Evolutionary conservation across 2,329 filamentous ascomycete species (phyloP).

Genomic region (Daldinia sp.): DNA sequence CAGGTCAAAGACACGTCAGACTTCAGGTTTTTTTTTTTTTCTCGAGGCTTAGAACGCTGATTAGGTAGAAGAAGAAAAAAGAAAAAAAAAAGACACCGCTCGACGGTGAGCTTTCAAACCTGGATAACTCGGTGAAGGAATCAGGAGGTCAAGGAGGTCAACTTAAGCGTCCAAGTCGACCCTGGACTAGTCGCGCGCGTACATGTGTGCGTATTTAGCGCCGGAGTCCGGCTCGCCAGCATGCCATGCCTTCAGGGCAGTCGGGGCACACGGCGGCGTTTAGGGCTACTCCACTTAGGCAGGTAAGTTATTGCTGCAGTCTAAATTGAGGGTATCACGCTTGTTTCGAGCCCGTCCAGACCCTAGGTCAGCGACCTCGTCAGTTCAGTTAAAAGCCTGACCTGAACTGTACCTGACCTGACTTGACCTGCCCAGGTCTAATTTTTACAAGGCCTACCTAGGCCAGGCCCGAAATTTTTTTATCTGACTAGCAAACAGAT

Average conservation of each 20-base stretch:
- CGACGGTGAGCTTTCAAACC: neutral
- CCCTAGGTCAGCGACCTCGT: no score
- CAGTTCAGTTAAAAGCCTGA: no score
- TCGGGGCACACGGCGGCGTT: neutral
- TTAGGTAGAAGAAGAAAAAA: no score
- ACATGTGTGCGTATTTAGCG: neutral
- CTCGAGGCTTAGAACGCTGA: neutral
- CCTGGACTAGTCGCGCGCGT: neutral
- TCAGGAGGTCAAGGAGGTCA: neutral
- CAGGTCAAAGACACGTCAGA: neutral
- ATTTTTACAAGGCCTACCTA: no score
- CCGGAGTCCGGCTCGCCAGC: neutral
- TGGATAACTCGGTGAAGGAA: neutral
- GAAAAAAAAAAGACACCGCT: neutral
- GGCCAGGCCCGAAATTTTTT: no score
- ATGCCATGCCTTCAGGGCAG: no score
- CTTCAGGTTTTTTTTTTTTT: no score
- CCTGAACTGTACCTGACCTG: no score
- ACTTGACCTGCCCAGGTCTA: no score
- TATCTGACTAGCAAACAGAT: no score
- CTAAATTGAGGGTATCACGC: neutral
- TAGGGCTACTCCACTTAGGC: neutral
- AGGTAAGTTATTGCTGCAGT: neutral
- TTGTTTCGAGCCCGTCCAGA: neutral
- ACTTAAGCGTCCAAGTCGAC: neutral